Base-by-base conservation (phyloP, 805 yeast genomes). In the Metschnikowia sp. region DNA sequence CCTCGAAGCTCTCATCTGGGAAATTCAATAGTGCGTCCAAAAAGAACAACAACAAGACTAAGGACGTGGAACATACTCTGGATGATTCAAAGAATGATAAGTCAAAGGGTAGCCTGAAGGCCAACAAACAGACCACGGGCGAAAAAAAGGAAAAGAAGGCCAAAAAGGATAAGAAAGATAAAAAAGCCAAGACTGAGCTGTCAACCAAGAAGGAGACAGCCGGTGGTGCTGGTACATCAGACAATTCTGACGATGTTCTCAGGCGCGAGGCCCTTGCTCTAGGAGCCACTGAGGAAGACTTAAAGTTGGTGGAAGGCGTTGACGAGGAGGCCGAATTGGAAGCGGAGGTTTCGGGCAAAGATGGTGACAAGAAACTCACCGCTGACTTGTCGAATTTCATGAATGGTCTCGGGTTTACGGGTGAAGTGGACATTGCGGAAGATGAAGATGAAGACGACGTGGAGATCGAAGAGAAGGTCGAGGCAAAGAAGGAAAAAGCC, bases 221-320 rank as follows among this genome's bases (percentile, higher is more conserved):
- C 32, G 22, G 44, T 7, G 33, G 33, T 15, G 30, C 31, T 10
- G 45, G 42, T 30, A 22, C 32, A 7, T 22, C 42, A 2, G 56
- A 50, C 8, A 48, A 53, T 10, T 51, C 49, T 15, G 60, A 49
- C n/a, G 77, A 69, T 3, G 49, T 70, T 2, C 63, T 88, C 41
- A 82, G 86, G 55, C 79, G 82, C 50, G 95, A 86, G 68, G 95
- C 96, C 2, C 63, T 83, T 11, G 83, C 83, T 19, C 68, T 91
- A 29, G 97, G 97, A 32, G 98, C 97, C 18, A 77, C 88, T 12
- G 94, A 87, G 55, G 91, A 83, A 19, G 97, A 90, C 63, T 62
- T 91, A 39, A 76, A 78, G 38, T 66, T 90, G 42, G 56, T 91
- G 10, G 75, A 76, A 32, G 86, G 76, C 12, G 56, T 85, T 3